Evolutionary conservation across 805 yeast species (phyloP).

Genomic region (Deakozyma indianensis): DNA sequence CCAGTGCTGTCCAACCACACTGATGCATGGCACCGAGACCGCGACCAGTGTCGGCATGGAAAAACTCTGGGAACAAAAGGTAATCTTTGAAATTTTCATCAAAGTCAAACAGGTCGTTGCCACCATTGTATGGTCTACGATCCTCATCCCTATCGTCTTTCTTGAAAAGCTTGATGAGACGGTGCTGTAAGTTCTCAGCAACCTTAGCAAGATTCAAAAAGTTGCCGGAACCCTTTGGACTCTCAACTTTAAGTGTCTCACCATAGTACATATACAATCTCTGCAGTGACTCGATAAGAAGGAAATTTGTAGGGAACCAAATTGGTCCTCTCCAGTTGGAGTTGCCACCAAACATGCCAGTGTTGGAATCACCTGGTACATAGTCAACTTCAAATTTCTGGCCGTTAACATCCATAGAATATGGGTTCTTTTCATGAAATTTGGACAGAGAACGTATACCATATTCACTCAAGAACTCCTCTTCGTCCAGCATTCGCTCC

Average conservation of each 20-base stretch:
- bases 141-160: constrained; percentile 38
- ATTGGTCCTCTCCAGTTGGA: constrained; percentile 97
- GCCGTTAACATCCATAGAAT: constrained; percentile 71
- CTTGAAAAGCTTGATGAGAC: constrained; percentile 67
- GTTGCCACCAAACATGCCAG: constrained; percentile 92
- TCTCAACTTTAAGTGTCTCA: constrained; percentile 67
- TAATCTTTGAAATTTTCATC: constrained; percentile 64
- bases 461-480: constrained; percentile 68
- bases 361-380: constrained; percentile 79
- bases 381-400: constrained; percentile 54
- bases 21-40: constrained; percentile 91
- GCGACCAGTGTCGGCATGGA: constrained; percentile 88
- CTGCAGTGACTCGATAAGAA: constrained; percentile 74
- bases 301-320: constrained; percentile 88
- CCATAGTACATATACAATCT: constrained; percentile 84
- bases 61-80: constrained; percentile 73
- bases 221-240: constrained; percentile 75
- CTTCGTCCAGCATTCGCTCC: constrained; percentile 69
- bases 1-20: constrained; percentile 92
- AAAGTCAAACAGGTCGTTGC: constrained; percentile 27
- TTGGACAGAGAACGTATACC: constrained; percentile 85
- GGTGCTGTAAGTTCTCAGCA: constrained; percentile 79
- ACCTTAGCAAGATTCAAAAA: constrained; percentile 69
- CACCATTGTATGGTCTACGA: constrained; percentile 65
- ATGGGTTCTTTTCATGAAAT: constrained; percentile 73